Conservation (phyloP, 768 basidiomycete species). For the Pulveroboletus sp. region DNA sequence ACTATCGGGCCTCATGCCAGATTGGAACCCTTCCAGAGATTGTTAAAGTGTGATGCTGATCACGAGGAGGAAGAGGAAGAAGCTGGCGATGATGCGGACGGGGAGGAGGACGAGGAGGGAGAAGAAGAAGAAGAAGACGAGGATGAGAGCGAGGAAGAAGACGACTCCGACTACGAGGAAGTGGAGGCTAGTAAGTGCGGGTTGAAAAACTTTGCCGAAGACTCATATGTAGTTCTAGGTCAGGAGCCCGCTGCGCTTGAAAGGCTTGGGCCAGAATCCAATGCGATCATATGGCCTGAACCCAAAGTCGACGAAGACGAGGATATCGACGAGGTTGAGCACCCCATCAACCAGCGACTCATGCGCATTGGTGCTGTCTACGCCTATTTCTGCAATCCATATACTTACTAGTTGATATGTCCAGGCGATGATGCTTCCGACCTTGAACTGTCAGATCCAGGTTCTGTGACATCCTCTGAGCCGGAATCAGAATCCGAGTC, state of each 20-base stretch:
- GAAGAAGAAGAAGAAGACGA: slow-evolving; percentile 2
- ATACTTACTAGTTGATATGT: background rate
- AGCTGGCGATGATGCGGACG: slow-evolving; percentile 36
- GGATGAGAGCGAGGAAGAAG: slow-evolving; percentile 19
- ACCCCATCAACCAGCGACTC: slow-evolving; percentile 64
- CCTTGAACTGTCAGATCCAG: slow-evolving; percentile 55
- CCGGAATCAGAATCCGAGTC: slow-evolving; percentile 39
- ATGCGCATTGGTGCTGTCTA: slow-evolving; percentile 61
- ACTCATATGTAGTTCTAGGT: slow-evolving; percentile 32
- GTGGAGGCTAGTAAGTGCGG: slow-evolving; percentile 56
- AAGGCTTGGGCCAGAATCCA: slow-evolving; percentile 61
- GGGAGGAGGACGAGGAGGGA: background rate
- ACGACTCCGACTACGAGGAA: slow-evolving; percentile 63
- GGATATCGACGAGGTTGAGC: slow-evolving; percentile 56
- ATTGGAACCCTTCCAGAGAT: slow-evolving; percentile 63
- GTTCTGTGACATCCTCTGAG: slow-evolving; percentile 50
- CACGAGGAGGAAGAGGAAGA: slow-evolving; percentile 27
- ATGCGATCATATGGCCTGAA: slow-evolving; percentile 81
- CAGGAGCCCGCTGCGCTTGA: slow-evolving; percentile 42
- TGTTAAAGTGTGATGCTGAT: slow-evolving; percentile 48
- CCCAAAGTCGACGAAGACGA: slow-evolving; percentile 55
- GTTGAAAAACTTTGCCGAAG: background rate
- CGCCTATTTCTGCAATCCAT: background rate
- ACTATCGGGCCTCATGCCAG: slow-evolving; percentile 67
- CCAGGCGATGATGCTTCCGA: slow-evolving; percentile 59